phyloP scores from a whole-genome alignment of 192 early-diverging fungal genomes.

The Phycomyces nitens region DNA sequence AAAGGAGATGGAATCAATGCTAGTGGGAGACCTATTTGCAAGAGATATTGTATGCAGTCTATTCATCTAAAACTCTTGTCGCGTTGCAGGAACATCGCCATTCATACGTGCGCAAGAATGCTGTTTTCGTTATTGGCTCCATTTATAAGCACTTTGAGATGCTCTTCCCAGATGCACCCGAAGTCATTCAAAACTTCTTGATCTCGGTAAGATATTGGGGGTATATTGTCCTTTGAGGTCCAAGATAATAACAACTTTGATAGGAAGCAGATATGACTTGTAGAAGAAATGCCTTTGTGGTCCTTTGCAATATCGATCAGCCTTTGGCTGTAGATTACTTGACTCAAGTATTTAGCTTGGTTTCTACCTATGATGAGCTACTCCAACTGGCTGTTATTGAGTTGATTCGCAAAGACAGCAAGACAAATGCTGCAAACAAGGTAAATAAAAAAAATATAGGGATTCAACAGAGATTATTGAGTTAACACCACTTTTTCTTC shows the following conservation, averaged over 20 bases:
- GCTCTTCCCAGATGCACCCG: constrained; percentile 93
- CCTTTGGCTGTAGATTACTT: constrained; percentile 83
- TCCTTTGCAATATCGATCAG: constrained; percentile 78
- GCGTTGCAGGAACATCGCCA: constrained; percentile 80
- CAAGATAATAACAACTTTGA: neutral
- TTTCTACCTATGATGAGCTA: constrained; percentile 83
- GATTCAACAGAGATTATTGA: neutral
- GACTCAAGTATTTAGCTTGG: constrained; percentile 65
- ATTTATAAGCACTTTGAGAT: constrained; percentile 88
- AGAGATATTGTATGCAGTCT: too few relatives aligned
- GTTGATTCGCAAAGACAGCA: constrained; percentile 89
- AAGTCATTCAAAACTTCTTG: constrained; percentile 75
- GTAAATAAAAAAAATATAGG: too few relatives aligned
- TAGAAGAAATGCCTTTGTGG: constrained; percentile 92
- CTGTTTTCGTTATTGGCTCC: constrained; percentile 86
- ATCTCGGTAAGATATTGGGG: constrained; percentile 41
- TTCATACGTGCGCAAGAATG: constrained; percentile 98
- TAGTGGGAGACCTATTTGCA: too few relatives aligned
- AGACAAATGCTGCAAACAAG: constrained; percentile 78
- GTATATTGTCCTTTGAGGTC: too few relatives aligned
- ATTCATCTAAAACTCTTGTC: too few relatives aligned
- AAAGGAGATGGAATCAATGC: too few relatives aligned
- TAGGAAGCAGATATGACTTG: constrained; percentile 91
- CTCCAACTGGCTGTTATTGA: constrained; percentile 94
- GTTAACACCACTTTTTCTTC: neutral